Percentiles rank a stretch among this genome's conserved stretches.
Evolutionary conservation across 768 basidiomycete species (phyloP).

Genomic region (Trametes sanguinea): DNA sequence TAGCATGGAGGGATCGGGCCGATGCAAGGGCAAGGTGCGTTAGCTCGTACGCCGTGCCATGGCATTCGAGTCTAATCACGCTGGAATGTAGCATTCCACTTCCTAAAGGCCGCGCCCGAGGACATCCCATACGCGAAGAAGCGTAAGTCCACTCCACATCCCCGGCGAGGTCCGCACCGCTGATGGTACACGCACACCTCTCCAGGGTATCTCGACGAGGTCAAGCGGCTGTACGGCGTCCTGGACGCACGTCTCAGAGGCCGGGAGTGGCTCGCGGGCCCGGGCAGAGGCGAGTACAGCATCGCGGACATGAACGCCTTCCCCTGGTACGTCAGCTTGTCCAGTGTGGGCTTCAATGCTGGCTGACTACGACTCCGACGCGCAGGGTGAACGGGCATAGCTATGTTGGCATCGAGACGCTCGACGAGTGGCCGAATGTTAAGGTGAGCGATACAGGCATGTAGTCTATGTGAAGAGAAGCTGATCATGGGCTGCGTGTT

Average conservation of each 20-base stretch:
- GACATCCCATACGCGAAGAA: conserved; percentile 70
- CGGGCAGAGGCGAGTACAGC: conserved; percentile 65
- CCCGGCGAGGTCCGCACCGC: not conserved
- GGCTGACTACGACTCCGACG: too few species aligned
- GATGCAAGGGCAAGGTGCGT: conserved; percentile 70
- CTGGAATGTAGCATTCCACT: conserved; percentile 53
- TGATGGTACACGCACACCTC: not conserved
- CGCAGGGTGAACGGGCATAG: conserved; percentile 44
- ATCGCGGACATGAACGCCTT: conserved; percentile 73
- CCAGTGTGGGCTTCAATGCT: not conserved
- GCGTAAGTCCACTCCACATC: conserved; percentile 39
- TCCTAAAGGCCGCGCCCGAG: conserved; percentile 59
- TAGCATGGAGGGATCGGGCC: conserved; percentile 79
- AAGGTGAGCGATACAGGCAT: conserved; percentile 41
- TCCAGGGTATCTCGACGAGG: conserved; percentile 77
- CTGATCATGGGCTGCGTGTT: not conserved
- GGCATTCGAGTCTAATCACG: not conserved
- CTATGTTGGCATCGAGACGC: conserved; percentile 50
- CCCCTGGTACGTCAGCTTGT: conserved; percentile 47
- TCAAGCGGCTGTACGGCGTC: conserved; percentile 77
- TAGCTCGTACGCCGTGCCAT: not conserved
- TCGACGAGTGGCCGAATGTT: conserved; percentile 67
- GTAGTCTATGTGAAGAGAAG: too few species aligned
- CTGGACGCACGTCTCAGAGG: conserved; percentile 69
- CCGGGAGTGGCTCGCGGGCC: conserved; percentile 78